Base-by-base conservation (phyloP, 345 rosid genomes). In the Laguncularia racemosa region DNA sequence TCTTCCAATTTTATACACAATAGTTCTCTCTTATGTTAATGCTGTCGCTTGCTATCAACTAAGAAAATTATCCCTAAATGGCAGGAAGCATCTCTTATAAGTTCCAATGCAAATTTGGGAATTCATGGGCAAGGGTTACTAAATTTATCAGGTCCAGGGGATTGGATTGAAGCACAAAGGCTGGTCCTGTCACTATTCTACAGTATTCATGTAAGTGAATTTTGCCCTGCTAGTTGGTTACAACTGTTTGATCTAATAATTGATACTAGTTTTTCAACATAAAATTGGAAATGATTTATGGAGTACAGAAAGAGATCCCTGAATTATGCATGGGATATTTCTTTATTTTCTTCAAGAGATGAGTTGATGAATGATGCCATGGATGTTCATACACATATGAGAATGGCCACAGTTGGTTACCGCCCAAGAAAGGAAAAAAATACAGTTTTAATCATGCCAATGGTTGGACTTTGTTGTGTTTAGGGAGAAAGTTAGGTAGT, bases 101-200 rank as follows among this genome's bases (percentile, higher is more conserved):
- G 72, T 51, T 95, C 99, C 50, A 88, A 88, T 73, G 96, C 99
- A 44, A 90, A 95, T 81, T 81, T 95, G 63, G 99, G 84, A 69
- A 91, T 95, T 76, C 93, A 80, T 66, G 99, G 99, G 55, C 99
- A 95, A 78, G 99, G 99, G 71, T 72, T 88, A 38, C 72, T 95
- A 80, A 88, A 90, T 81, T 68, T 95, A 65, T 82, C 99, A 12
- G 99, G 97, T 59, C 84, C 83, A 44, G 99, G 97, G 53, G 84
- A 95, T 75, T 60, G 71, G 43, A 90, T 95, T 52, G 96, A 90
- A 77, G 99, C 99, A 57, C 97, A 90, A 54, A 91, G 93, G 49
- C 73, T 95, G 71, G 96, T 95, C 77, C 78, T 95, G 53, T 88
- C 93, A 20, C 84, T 95, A 56, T 95, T 95, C 75, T 95, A 95